Base-by-base conservation (phyloP, 345 rosid species). In the Eucalyptus regnans region DNA sequence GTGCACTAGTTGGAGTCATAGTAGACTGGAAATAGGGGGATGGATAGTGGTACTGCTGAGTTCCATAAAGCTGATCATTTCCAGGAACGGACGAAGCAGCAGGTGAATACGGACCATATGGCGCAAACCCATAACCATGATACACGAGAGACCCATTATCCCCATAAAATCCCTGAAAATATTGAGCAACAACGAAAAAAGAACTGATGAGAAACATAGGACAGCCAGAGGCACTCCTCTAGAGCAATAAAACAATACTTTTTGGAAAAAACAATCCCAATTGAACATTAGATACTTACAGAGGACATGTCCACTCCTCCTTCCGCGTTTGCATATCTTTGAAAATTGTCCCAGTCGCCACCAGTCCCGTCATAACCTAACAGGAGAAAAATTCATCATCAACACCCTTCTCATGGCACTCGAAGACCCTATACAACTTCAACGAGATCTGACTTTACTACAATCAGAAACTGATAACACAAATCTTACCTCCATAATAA, bases 21-120 rank as follows among this genome's bases (percentile, higher is more conserved):
- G 48, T 9, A 76, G 98, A 97, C 89, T 93, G 97, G 88, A 95
- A 96, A 90, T 91, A 96, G 86, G 91, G 90, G 81, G 92, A 79
- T 9, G 99, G 99, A 92, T 97, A 97, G 92, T 97, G 98, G 88
- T 97, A 97, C 87, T 97, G 97, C 92, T 96, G 99, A 86, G 95
- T 95, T 50, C 95, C 99, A 92, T 96, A 96, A 27, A 96, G 83
- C 90, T 96, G 99, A 89, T 96, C 99, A 88, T 94, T 96, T 46
- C 97, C 98, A 49, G 99, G 99, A 89, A 93, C 97, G 4, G 97
- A 97, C 14, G 98, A 93, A 87, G 92, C 90, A 54, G 98, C 97
- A 2, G 98, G 99, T n/a, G 99, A 96, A 91, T 96, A 97, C 49
- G 99, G 99, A 7, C 88, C 93, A 91, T 93, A 97, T 0, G 97